Conservation (phyloP, 306 rosid genomes). For the Delonix regia region DNA sequence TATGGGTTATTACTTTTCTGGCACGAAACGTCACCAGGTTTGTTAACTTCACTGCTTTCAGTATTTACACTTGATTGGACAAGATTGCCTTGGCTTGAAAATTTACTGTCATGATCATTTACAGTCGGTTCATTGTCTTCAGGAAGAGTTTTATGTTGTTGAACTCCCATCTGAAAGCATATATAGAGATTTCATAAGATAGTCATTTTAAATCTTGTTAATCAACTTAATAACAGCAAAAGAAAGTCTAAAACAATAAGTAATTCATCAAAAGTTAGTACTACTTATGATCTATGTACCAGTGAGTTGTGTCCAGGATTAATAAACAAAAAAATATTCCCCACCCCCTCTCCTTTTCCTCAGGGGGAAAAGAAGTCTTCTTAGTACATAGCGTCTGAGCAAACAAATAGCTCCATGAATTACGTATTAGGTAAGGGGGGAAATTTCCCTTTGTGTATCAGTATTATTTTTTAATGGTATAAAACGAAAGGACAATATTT, state of each 20-base stretch:
- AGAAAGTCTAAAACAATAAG: slow-evolving; percentile 25
- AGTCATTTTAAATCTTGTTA: slow-evolving; percentile 7
- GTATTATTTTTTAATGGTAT: neutral
- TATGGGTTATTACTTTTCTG: slow-evolving; percentile 41
- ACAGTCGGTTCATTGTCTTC: slow-evolving; percentile 46
- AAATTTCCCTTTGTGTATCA: neutral
- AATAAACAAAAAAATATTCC: neutral
- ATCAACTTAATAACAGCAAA: slow-evolving; percentile 33
- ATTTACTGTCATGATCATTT: slow-evolving; percentile 38
- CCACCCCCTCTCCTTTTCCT: neutral
- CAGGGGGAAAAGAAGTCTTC: neutral
- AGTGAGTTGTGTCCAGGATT: neutral
- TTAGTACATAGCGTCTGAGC: neutral
- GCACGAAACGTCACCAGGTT: slow-evolving; percentile 36
- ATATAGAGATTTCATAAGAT: slow-evolving; percentile 33
- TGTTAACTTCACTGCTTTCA: slow-evolving; percentile 54
- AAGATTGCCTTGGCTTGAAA: slow-evolving; percentile 36
- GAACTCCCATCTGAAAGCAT: slow-evolving; percentile 68
- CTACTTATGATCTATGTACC: neutral
- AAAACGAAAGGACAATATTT: slow-evolving; percentile 1
- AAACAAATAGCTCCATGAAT: slow-evolving; percentile 9
- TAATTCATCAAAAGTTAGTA: slow-evolving; percentile 7
- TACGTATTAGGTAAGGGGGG: neutral
- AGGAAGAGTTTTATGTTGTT: slow-evolving; percentile 41
- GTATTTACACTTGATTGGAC: slow-evolving; percentile 43